Evolutionary conservation across 148 eudicot species (phyloP), one percentile per base, ranked within the genome.

Genomic region (Rhododendron mucronatum): DNA sequence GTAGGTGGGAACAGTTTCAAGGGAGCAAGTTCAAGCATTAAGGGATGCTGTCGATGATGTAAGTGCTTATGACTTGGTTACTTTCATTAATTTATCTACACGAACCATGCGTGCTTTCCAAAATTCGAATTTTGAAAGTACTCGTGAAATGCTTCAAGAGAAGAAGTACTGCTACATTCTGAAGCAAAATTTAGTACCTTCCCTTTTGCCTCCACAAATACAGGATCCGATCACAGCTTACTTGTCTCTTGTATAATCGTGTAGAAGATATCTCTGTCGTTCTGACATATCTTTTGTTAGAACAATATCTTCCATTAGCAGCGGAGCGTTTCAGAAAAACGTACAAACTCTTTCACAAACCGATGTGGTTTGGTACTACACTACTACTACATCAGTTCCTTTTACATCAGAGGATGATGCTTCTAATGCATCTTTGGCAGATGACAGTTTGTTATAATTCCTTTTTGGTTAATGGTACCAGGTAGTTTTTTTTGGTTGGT

Each of bases 1-100:
- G 39, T 47, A 90, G 92, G 89, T 85, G 51, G 87, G 87, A 73
- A 88, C 93, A 23, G 91, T 88, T 18, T 91, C 93, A 77, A 84
- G 73, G 80, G 91, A 89, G 59, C 93, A 91, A 89, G 69, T 90
- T 74, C 82, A 80, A n/a, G 88, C 74, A 83, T 77, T 91, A 53
- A 89, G 84, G 59, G 84, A 84, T 1, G 87, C 83, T 35, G 89
- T 90, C 80, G 83, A 91, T 41, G 89, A 90, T 80, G 93, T 89
- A 89, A 91, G 93, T 73, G 6, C 35, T 82, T 21, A 21, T 18
- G 50, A 51, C 18, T 37, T 57, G 8, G 39, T 12, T 39, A 35
- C 23, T 39, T 76, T 7, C n/a, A 16, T 74, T 74, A 35, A 23
- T 63, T 63, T 63, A 63, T 23, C 69, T 7, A 9, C 74, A 67